Base-by-base conservation (phyloP, 805 yeast species). In the Candida easanensis region DNA sequence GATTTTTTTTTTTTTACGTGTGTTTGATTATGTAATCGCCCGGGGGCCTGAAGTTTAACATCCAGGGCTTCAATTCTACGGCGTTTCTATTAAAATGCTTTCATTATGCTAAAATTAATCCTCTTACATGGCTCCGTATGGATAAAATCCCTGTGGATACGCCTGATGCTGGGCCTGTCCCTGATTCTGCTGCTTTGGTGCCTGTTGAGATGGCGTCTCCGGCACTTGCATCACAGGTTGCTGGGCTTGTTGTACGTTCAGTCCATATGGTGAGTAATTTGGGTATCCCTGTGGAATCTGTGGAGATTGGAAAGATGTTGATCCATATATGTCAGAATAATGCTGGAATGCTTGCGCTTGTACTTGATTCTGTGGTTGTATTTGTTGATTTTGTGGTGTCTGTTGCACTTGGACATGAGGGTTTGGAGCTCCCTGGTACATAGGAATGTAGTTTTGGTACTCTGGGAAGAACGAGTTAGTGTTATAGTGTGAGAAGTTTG, bases 141-240 rank as follows among this genome's bases (percentile, higher is more conserved):
- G 26, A 23, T 23, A 23, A 23, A 23, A 23, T 23, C 11, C 11
- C 11, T 8, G 8, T 23, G 26, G 11, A 11, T 23, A 23, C 8
- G 26, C 26, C 26, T 32, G 14, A n/a, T n/a, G n/a, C n/a, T n/a
- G n/a, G n/a, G n/a, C n/a, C n/a, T n/a, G n/a, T n/a, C n/a, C n/a
- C n/a, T n/a, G n/a, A n/a, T n/a, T n/a, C 18, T 16, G 15, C 6
- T 28, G 4, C 26, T 34, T 16, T 17, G 41, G 25, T 5, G 27
- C 23, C 6, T 37, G 45, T 16, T 26, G 45, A 13, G 41, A 36
- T 18, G 43, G 57, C 11, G 43, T 50, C 20, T 39, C 42, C 8
- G 45, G 51, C 16, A 47, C 44, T 31, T 48, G 53, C 6, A 39
- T 17, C 10, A 36, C 33, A 17, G 42, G 39, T 5, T 23, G 33